These are phyloP conservation scores for Candida wancherniae DNA, from an alignment of 805 yeast species.

Conservation along the genomic window DNA sequence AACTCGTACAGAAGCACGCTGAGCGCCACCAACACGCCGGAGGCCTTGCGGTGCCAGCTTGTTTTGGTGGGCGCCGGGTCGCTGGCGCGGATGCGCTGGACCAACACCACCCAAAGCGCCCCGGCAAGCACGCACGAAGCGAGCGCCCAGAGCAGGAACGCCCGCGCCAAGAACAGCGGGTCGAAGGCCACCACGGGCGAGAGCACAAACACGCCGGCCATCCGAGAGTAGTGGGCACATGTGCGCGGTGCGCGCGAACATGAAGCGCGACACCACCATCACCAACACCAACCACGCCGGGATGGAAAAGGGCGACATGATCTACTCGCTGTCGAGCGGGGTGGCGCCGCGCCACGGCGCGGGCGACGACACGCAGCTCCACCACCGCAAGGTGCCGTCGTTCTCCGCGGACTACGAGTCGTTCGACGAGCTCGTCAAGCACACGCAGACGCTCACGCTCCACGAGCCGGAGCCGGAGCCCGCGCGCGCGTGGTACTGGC, in stretches of 20 bases:
- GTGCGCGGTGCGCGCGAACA: too few species aligned
- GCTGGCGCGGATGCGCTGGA: too few species aligned
- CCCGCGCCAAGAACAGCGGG: too few species aligned
- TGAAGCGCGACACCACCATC: neutral
- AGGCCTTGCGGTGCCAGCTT: too few species aligned
- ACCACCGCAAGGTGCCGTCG: constrained; percentile 1
- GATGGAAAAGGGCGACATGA: constrained; percentile 2
- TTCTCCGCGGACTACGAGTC: constrained; percentile 1
- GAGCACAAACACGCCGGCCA: neutral
- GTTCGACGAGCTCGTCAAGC: constrained; percentile 14
- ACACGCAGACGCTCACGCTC: constrained; percentile 15
- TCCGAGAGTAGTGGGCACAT: neutral
- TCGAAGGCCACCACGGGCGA: too few species aligned
- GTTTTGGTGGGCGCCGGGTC: too few species aligned
- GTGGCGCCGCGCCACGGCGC: neutral
- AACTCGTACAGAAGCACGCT: too few species aligned
- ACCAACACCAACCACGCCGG: neutral
- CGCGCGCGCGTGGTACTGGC: constrained; percentile 3
- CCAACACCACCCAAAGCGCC: too few species aligned
- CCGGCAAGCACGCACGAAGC: too few species aligned
- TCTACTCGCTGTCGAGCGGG: constrained; percentile 1
- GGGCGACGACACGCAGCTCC: neutral
- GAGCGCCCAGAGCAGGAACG: too few species aligned
- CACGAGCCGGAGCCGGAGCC: constrained; percentile 2
- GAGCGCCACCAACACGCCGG: too few species aligned